Conservation (phyloP, 1,139 yeast species). For the Pichia sp. region DNA sequence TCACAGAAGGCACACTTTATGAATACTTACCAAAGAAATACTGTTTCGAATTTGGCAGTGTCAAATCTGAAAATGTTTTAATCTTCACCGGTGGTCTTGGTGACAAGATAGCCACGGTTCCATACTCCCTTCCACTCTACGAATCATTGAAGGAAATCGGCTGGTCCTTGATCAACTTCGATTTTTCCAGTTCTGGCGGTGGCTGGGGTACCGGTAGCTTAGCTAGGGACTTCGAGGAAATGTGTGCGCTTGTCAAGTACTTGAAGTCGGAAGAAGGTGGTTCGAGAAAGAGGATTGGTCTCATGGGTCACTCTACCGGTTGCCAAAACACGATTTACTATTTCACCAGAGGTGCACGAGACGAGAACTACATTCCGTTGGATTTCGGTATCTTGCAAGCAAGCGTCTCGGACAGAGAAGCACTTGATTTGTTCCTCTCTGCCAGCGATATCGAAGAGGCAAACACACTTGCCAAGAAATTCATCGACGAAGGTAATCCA, state of each 20-base stretch:
- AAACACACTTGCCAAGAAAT: conserved; percentile 40
- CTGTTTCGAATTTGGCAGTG: conserved; percentile 3
- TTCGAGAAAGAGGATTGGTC: conserved; percentile 47
- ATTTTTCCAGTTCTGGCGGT: conserved; percentile 57
- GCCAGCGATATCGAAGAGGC: conserved; percentile 29
- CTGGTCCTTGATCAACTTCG: conserved; percentile 67
- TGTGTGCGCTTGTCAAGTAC: conserved; percentile 51
- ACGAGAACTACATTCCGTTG: conserved; percentile 28
- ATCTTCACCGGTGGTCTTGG: conserved; percentile 75
- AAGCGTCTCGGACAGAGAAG: conserved; percentile 70
- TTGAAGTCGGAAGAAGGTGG: conserved; percentile 47
- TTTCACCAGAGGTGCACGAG: conserved; percentile 38
- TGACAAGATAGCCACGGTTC: conserved; percentile 73
- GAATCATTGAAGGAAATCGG: conserved; percentile 39
- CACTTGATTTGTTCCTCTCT: conserved; percentile 30
- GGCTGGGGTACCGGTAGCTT: conserved; percentile 82
- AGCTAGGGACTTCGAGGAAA: conserved; percentile 58
- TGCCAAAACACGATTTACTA: conserved; percentile 73
- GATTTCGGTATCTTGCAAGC: conserved; percentile 78
- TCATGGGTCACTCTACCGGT: conserved; percentile 84
- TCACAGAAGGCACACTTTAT: neutral
- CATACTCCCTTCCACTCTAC: conserved; percentile 58
- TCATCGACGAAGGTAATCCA: conserved; percentile 44
- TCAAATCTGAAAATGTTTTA: conserved; percentile 40
- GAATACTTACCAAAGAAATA: conserved; percentile 2